Percentiles rank a stretch among this genome's conserved stretches.
Evolutionary conservation across 2,329 filamentous ascomycete species (phyloP).

Genomic region (Fusarium veterinarium): DNA sequence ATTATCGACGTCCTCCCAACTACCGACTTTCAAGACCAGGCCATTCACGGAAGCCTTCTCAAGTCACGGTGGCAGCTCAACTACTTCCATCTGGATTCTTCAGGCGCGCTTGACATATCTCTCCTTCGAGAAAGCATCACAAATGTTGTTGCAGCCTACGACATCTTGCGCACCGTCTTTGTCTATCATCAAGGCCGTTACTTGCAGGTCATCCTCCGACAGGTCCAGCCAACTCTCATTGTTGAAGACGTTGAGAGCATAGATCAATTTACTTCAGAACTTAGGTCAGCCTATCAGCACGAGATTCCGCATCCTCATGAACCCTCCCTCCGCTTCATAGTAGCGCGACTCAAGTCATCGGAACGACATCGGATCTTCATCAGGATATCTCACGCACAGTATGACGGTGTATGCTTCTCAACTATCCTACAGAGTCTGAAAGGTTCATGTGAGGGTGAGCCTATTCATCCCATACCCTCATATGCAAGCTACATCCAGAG

Average conservation of each 20-base stretch:
- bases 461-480: background rate
- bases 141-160: slow-evolving; percentile 25
- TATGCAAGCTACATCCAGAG: slow-evolving; percentile 16
- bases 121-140: slow-evolving; percentile 24
- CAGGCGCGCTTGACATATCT: background rate
- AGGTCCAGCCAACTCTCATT: background rate
- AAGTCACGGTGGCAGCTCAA: slow-evolving; percentile 41
- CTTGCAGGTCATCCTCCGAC: slow-evolving; percentile 32
- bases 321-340: slow-evolving; percentile 7
- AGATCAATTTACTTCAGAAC: slow-evolving; percentile 13
- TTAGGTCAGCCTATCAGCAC: background rate
- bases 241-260: slow-evolving; percentile 16
- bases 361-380: slow-evolving; percentile 23
- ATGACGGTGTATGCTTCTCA: slow-evolving; percentile 32
- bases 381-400: slow-evolving; percentile 29
- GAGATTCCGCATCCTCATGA: background rate
- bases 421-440: slow-evolving; percentile 16
- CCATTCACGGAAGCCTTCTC: slow-evolving; percentile 22
- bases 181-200: slow-evolving; percentile 9
- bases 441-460: slow-evolving; percentile 11
- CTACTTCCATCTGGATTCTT: slow-evolving; percentile 20
- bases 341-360: slow-evolving; percentile 14
- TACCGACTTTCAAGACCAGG: slow-evolving; percentile 35
- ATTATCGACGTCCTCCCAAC: slow-evolving; percentile 38
- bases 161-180: slow-evolving; percentile 35